Conservation (phyloP, 148 eudicot genomes). For the Amaranthus hypochondriacus region DNA sequence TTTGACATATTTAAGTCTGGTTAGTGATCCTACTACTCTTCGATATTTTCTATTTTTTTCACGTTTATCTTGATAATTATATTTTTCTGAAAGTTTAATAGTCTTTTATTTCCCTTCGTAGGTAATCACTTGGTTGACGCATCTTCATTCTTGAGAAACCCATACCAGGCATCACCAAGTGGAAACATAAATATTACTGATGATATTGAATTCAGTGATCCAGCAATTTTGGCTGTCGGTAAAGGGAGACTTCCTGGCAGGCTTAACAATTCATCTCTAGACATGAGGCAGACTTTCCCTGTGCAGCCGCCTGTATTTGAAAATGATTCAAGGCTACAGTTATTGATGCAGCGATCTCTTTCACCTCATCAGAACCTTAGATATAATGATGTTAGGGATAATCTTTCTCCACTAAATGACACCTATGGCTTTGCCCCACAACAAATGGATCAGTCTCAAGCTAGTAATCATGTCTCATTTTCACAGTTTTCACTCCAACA, state of each 20-base stretch:
- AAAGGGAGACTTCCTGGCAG: slow-evolving; percentile 69
- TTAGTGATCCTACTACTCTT: slow-evolving; percentile 28
- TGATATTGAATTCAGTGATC: slow-evolving; percentile 89
- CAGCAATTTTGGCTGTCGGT: slow-evolving; percentile 96
- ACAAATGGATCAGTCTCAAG: slow-evolving; percentile 49
- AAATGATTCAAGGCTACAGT: slow-evolving; percentile 59
- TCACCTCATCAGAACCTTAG: slow-evolving; percentile 61
- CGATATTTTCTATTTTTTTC: not conserved
- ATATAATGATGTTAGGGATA: slow-evolving; percentile 43
- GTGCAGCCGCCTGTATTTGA: slow-evolving; percentile 52
- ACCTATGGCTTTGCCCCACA: slow-evolving; percentile 51
- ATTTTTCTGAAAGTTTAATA: too few relatives aligned
- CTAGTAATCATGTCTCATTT: slow-evolving; percentile 35
- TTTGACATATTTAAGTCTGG: slow-evolving; percentile 52
- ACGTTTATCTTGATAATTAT: too few relatives aligned
- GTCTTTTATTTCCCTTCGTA: too few relatives aligned
- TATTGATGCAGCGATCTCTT: slow-evolving; percentile 61
- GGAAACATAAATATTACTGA: slow-evolving; percentile 38
- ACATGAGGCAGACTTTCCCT: slow-evolving; percentile 47
- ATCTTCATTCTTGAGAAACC: slow-evolving; percentile 49
- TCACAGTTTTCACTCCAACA: slow-evolving; percentile 47
- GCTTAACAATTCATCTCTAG: slow-evolving; percentile 41
- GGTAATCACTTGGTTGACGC: slow-evolving; percentile 47
- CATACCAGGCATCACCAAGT: slow-evolving; percentile 47
- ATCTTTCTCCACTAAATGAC: slow-evolving; percentile 38